Evolutionary conservation across 1,139 yeast species (phyloP), one percentile per base, ranked within the genome.

Genomic region (Debaryomyces subglobosus): DNA sequence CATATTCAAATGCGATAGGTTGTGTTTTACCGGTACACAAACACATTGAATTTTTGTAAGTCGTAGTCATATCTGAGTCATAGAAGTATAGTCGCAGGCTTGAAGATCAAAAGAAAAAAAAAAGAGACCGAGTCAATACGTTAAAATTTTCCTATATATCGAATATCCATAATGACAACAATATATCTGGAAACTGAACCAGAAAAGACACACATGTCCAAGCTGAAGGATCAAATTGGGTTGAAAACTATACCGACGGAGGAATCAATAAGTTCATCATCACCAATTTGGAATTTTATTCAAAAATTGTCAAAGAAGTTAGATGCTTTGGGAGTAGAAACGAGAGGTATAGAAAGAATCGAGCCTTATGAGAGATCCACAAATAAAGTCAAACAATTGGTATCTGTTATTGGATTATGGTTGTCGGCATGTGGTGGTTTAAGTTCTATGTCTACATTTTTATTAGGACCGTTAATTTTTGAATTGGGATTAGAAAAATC

Each of bases 351-450:
- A 44, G 92, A 89, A 55, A 73, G 97, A 54, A 82, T 88, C 27
- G 70, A 79, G 43, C 88, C 96, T 0, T 75, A 83, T 52, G 90
- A 88, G 52, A 73, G 97, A 53, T 74, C 84, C 23, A 69, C 78
- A 5, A 77, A 80, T 37, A 71, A 71, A 38, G 49, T 62, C 20
- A 71, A 72, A 40, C 85, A 83, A 49, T 73, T 84, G 44, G 47
- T 85, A 6, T 77, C 84, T 18, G 89, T 88, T 15, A 68, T 80
- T 13, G 92, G 96, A 1, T 75, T 89, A 44, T 89, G 96, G 96
- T 63, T 87, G 29, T 84, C 92, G 33, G 96, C 92, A 0, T 79
- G 91, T 53, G 95, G 96, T 48, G 92, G 96, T 0, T 70, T 89
- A 30, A 85, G 95, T 5, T 86, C 96, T 0, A 86, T 89, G 89